Percentiles rank a stretch among this genome's conserved stretches.
phyloP scores from a whole-genome alignment of 768 basidiomycete species.

The Leccinum uliginosum region DNA sequence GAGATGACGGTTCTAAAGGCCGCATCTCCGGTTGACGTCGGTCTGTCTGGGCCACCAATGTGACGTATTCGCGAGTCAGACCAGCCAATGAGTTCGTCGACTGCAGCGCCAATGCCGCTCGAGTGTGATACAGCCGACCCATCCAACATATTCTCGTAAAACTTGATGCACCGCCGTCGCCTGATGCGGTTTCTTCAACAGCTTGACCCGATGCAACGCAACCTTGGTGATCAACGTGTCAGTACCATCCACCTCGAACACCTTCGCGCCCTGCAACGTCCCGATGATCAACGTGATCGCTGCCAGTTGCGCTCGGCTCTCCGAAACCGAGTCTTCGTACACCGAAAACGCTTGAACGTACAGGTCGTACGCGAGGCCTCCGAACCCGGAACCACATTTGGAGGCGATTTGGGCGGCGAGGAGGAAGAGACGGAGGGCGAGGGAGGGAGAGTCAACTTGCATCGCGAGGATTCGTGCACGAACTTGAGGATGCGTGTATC shows the following conservation, averaged over 20 bases:
- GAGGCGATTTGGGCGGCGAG: conserved; percentile 94
- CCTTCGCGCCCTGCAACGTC: conserved; percentile 80
- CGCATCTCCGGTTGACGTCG: conserved; percentile 56
- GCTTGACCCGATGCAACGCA: conserved; percentile 84
- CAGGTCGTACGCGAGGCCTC: conserved; percentile 95
- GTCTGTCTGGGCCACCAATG: conserved; percentile 43
- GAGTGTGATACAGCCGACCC: no score
- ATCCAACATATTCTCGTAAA: no score
- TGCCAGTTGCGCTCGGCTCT: conserved; percentile 91
- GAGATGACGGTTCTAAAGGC: conserved; percentile 57
- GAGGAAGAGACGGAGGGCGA: conserved; percentile 91
- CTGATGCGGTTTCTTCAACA: no score
- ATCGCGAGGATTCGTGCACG: conserved; percentile 88
- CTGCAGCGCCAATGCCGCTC: no score
- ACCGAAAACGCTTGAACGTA: conserved; percentile 98
- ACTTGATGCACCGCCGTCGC: no score
- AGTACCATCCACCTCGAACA: conserved; percentile 94
- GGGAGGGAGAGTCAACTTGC: conserved; percentile 88
- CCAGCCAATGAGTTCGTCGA: no score
- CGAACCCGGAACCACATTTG: conserved; percentile 88
- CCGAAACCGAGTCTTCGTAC: conserved; percentile 96
- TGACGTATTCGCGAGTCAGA: conserved; percentile 41
- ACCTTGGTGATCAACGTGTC: conserved; percentile 98
- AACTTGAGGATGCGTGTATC: conserved; percentile 95
- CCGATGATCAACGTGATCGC: conserved; percentile 95